These are phyloP conservation scores for Stylosanthes scabra DNA, from an alignment of 331 rosid genomes.

Conservation along the genomic window DNA sequence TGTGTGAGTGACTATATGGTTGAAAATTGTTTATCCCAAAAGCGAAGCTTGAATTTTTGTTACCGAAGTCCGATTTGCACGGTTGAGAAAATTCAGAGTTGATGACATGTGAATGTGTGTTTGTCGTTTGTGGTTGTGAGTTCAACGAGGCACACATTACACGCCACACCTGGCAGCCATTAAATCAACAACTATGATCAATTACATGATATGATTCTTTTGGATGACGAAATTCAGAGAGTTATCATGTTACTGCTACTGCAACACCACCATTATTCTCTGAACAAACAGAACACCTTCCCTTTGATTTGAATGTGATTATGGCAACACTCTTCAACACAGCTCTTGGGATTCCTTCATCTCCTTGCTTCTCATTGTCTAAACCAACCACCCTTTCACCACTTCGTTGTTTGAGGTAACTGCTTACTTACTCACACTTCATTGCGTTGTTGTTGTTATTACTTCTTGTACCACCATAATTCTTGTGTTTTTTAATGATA, in stretches of 20 bases:
- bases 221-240: neutral
- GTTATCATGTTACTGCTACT: conserved; percentile 9
- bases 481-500: conserved; percentile 14
- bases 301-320: neutral
- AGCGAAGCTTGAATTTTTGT: too few species aligned
- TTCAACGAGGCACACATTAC: neutral
- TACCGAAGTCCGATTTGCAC: neutral
- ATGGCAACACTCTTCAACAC: conserved; percentile 22
- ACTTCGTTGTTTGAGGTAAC: conserved; percentile 49
- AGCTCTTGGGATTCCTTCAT: conserved; percentile 36
- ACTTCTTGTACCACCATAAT: neutral
- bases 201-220: too few species aligned
- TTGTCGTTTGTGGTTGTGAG: neutral
- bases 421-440: neutral
- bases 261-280: neutral
- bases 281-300: neutral
- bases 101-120: neutral
- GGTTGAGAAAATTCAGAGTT: neutral
- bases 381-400: conserved; percentile 38
- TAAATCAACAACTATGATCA: too few species aligned
- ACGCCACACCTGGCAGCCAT: neutral
- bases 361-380: conserved; percentile 2
- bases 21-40: too few species aligned
- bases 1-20: too few species aligned
- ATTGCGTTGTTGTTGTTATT: neutral